Conservation (phyloP, 495 filamentous ascomycete species). For the Glonium stellatum region DNA sequence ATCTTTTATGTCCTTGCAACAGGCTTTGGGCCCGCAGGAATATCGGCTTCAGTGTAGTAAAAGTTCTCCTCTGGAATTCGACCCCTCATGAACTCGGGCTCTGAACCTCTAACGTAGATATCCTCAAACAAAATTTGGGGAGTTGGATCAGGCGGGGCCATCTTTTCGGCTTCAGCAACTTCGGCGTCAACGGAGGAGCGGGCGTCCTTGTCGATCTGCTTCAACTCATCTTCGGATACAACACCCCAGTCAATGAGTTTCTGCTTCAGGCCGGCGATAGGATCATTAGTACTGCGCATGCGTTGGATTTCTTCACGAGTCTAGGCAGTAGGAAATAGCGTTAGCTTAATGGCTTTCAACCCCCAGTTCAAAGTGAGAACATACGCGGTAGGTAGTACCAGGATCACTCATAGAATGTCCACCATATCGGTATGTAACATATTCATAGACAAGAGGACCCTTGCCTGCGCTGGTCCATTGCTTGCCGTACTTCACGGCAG, state of each 20-base stretch:
- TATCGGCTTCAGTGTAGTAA: conserved; percentile 57
- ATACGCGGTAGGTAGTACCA: conserved; percentile 85
- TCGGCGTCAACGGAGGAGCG: conserved; percentile 77
- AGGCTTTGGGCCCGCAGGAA: conserved; percentile 16
- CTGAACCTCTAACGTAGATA: conserved; percentile 86
- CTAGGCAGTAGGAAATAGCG: conserved; percentile 3
- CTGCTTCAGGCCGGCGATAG: conserved; percentile 95
- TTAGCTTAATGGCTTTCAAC: conserved; percentile 1
- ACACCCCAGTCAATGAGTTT: conserved; percentile 95
- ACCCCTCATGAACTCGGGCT: conserved; percentile 86
- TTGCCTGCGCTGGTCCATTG: conserved; percentile 72
- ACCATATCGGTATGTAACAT: conserved; percentile 98
- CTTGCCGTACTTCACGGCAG: conserved; percentile 87
- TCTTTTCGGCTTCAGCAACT: conserved; percentile 82
- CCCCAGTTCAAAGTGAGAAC: conserved; percentile 7
- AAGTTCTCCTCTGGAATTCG: conserved; percentile 87
- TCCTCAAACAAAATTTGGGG: conserved; percentile 86
- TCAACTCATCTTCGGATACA: conserved; percentile 90
- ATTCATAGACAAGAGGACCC: conserved; percentile 92
- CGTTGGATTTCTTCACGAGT: conserved; percentile 98
- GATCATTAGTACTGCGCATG: conserved; percentile 97
- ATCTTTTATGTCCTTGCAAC: conserved; percentile 19
- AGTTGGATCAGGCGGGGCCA: conserved; percentile 68
- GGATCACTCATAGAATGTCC: conserved; percentile 99
- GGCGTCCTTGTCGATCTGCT: conserved; percentile 88